Evolutionary conservation across 768 basidiomycete genomes (phyloP).

Genomic region (Trametes meyenii): DNA sequence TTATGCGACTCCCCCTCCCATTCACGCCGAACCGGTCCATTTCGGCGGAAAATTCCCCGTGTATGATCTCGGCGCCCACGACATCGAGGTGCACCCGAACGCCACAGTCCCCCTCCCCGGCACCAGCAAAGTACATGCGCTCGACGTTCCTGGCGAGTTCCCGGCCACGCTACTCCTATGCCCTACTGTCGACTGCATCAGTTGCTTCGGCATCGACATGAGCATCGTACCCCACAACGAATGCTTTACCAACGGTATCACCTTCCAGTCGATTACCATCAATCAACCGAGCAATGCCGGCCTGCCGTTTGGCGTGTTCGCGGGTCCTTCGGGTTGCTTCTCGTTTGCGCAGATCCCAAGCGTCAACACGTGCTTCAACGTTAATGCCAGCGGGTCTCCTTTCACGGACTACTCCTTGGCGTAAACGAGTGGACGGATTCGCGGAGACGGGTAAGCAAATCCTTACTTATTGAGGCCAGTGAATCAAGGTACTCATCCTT

Average conservation of each 20-base stretch:
- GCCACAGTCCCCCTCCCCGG: background rate
- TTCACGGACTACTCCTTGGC: background rate
- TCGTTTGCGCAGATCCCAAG: constrained; percentile 2
- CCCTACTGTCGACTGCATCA: constrained; percentile 7
- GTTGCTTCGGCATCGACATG: constrained; percentile 9
- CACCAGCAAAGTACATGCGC: background rate
- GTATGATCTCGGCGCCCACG: background rate
- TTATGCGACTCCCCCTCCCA: too few relatives aligned
- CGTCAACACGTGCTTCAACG: constrained; percentile 12
- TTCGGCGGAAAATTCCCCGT: constrained; percentile 3
- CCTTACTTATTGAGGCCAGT: too few relatives aligned
- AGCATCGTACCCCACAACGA: constrained; percentile 4
- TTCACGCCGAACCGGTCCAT: too few relatives aligned
- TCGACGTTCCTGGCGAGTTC: background rate
- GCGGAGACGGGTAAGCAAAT: too few relatives aligned
- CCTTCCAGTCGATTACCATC: constrained; percentile 32
- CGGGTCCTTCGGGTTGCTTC: background rate
- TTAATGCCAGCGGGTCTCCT: background rate
- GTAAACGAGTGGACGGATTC: too few relatives aligned
- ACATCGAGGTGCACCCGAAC: background rate
- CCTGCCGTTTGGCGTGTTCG: constrained; percentile 12
- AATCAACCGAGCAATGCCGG: constrained; percentile 13
- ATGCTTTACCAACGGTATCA: background rate
- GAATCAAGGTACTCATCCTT: too few relatives aligned
- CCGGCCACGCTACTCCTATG: constrained; percentile 6